Conservation (phyloP, 2,329 filamentous ascomycete species). For the Polytolypa hystricis region DNA sequence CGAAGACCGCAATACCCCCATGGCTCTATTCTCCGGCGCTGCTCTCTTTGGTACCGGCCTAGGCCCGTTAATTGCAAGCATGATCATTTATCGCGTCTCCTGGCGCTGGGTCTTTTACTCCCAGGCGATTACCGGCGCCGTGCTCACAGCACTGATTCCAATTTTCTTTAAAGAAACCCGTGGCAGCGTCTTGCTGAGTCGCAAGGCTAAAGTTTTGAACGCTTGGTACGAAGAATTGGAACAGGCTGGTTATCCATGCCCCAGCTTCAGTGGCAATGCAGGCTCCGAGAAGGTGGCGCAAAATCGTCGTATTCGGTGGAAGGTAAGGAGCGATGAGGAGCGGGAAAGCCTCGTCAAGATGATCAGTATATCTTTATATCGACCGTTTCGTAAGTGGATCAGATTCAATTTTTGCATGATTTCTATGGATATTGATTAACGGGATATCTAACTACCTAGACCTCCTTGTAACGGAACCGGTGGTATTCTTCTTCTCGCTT, state of each 20-base stretch:
- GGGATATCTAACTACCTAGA: conserved; percentile 19
- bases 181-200: conserved; percentile 65
- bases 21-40: conserved; percentile 75
- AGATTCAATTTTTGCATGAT: background rate
- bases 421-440: background rate
- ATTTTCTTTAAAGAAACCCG: conserved; percentile 72
- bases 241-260: conserved; percentile 45
- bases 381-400: conserved; percentile 54
- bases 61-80: conserved; percentile 61
- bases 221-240: conserved; percentile 69
- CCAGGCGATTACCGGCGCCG: conserved; percentile 59
- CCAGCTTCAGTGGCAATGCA: conserved; percentile 14
- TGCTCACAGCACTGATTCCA: conserved; percentile 53
- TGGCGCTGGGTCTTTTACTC: conserved; percentile 91
- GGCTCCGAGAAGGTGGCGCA: conserved; percentile 17
- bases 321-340: conserved; percentile 67
- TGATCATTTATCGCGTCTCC: conserved; percentile 53
- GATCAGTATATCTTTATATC: conserved; percentile 61
- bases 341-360: conserved; percentile 56
- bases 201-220: conserved; percentile 64
- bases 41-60: conserved; percentile 70
- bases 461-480: conserved; percentile 51
- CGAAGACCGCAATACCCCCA: conserved; percentile 70
- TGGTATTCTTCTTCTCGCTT: conserved; percentile 63
- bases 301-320: conserved; percentile 59